Conservation (phyloP, 352 stramenopile genomes). For the Phytophthora parvispora region DNA sequence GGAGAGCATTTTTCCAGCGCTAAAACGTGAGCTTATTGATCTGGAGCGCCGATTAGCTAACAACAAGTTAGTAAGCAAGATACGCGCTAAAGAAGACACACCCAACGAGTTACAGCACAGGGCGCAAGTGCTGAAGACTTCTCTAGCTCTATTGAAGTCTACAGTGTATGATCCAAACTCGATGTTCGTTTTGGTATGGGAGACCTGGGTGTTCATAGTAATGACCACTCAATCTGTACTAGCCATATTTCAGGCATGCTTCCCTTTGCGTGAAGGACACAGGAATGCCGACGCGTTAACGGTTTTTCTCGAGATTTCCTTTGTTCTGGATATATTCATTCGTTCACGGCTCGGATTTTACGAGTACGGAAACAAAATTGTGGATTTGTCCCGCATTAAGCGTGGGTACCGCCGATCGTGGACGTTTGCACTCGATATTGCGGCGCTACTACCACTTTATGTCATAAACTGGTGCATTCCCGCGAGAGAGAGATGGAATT, state of each 20-base stretch:
- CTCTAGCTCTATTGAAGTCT: background rate
- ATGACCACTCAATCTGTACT: slow-evolving; percentile 61
- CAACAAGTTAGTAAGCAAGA: slow-evolving; percentile 54
- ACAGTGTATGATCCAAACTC: slow-evolving; percentile 53
- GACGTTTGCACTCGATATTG: slow-evolving; percentile 54
- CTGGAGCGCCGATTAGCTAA: slow-evolving; percentile 51
- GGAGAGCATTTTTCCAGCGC: slow-evolving; percentile 55
- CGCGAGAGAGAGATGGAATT: slow-evolving; percentile 33
- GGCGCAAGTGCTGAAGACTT: background rate
- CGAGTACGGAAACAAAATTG: slow-evolving; percentile 77
- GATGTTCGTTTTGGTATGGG: slow-evolving; percentile 50
- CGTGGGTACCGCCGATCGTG: slow-evolving; percentile 49
- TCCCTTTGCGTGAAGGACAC: slow-evolving; percentile 5
- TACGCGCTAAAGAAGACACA: too few relatives aligned
- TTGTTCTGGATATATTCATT: slow-evolving; percentile 64
- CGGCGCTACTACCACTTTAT: slow-evolving; percentile 57
- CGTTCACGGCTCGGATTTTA: slow-evolving; percentile 64
- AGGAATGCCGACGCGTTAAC: slow-evolving; percentile 26
- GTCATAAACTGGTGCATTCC: slow-evolving; percentile 53
- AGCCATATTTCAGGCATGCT: slow-evolving; percentile 63
- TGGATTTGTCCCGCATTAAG: slow-evolving; percentile 40
- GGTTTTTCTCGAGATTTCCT: slow-evolving; percentile 47
- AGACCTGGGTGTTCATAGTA: slow-evolving; percentile 61
- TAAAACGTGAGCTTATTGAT: slow-evolving; percentile 49
- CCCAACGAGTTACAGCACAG: too few relatives aligned